Evolutionary conservation across 2,329 filamentous ascomycete genomes (phyloP).

Genomic region (Neurospora sp.): DNA sequence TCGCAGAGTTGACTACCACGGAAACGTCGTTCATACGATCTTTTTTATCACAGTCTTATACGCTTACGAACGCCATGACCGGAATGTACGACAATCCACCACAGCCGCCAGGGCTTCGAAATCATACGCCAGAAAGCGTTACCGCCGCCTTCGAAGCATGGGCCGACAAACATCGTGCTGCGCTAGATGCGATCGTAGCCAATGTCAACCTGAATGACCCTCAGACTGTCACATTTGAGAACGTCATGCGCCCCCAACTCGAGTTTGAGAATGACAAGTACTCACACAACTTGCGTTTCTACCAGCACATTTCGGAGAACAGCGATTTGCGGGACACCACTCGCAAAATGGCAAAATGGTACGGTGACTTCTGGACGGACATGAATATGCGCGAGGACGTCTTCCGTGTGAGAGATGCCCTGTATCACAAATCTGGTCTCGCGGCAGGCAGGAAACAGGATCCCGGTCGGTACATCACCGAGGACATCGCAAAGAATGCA

Average conservation of each 20-base stretch:
- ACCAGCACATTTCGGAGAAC: slow-evolving; percentile 66
- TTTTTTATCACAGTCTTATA: neutral
- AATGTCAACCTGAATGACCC: slow-evolving; percentile 42
- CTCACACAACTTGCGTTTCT: slow-evolving; percentile 63
- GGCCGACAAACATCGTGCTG: slow-evolving; percentile 49
- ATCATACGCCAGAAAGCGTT: slow-evolving; percentile 39
- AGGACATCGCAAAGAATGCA: slow-evolving; percentile 13
- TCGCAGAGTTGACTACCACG: neutral
- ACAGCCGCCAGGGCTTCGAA: slow-evolving; percentile 56
- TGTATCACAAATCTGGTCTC: slow-evolving; percentile 37
- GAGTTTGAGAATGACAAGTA: slow-evolving; percentile 58
- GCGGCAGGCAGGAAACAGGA: slow-evolving; percentile 38
- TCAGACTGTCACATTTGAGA: slow-evolving; percentile 42
- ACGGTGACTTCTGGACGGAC: slow-evolving; percentile 71
- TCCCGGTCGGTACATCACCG: slow-evolving; percentile 32
- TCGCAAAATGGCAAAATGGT: slow-evolving; percentile 63
- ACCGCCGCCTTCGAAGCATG: slow-evolving; percentile 56
- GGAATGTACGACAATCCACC: slow-evolving; percentile 60
- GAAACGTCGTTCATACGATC: neutral
- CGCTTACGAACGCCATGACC: neutral
- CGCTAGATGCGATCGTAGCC: slow-evolving; percentile 59
- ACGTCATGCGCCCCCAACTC: slow-evolving; percentile 56
- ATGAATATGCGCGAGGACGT: slow-evolving; percentile 73
- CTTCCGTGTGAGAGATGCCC: slow-evolving; percentile 54
- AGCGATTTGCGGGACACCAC: slow-evolving; percentile 62